phyloP scores from a whole-genome alignment of 2,329 filamentous ascomycete genomes.

The Westerdykella sp. region DNA sequence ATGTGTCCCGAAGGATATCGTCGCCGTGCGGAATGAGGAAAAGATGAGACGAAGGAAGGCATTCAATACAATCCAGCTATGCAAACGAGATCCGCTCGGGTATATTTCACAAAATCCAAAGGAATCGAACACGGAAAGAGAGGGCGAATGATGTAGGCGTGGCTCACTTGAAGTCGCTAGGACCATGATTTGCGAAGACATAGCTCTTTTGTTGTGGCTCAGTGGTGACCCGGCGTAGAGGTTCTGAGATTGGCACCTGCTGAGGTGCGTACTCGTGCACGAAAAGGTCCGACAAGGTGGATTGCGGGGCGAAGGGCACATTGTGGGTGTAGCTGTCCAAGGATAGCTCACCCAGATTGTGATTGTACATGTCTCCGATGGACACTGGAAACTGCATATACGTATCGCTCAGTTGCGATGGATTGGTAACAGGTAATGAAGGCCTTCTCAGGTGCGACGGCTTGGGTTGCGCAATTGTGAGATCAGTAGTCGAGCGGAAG shows the following conservation, averaged over 20 bases:
- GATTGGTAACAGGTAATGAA: conserved; percentile 30
- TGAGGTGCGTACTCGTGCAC: conserved; percentile 44
- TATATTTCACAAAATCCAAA: no score
- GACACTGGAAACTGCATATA: conserved; percentile 20
- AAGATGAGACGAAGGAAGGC: no score
- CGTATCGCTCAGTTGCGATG: conserved; percentile 17
- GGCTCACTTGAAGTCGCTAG: conserved; percentile 36
- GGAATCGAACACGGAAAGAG: no score
- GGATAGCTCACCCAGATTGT: conserved; percentile 23
- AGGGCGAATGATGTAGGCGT: not conserved
- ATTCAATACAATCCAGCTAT: no score
- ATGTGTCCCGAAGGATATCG: no score
- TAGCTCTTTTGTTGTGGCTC: conserved; percentile 41
- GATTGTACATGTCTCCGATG: conserved; percentile 22
- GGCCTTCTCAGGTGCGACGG: conserved; percentile 33
- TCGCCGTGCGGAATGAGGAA: no score
- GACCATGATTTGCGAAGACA: conserved; percentile 44
- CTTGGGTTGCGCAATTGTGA: conserved; percentile 32
- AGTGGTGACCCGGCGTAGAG: conserved; percentile 16
- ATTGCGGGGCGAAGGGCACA: conserved; percentile 28
- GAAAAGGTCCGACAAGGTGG: conserved; percentile 31
- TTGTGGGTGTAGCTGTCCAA: conserved; percentile 27
- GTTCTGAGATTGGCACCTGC: not conserved
- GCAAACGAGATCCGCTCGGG: no score
- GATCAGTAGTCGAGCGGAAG: conserved; percentile 32